Base-by-base conservation (phyloP, 192 early-diverging fungal species). In the Backusella westeae region DNA sequence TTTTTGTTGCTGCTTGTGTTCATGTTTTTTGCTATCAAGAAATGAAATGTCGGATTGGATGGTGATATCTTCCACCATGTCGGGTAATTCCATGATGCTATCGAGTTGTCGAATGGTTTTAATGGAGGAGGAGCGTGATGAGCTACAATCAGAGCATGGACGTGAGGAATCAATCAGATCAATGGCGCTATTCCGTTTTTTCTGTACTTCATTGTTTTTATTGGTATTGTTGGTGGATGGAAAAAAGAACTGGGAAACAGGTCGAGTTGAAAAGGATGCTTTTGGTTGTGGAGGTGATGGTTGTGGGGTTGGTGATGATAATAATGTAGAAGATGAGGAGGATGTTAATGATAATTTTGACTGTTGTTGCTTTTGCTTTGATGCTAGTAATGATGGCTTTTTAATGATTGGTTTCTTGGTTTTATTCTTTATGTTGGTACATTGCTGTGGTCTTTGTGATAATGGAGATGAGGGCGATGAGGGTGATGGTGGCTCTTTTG, bases 221-320 rank as follows among this genome's bases (percentile, higher is more conserved):
- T 39, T 21, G n/a, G 6, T 12, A 21, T 41, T 41, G n/a, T 23
- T 69, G 9, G 21, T 69, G 42, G 39, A 41, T 19, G 70, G 29
- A 71, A 49, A 71, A 32, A 71, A 71, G 70, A 71, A 71, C 42
- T 71, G 70, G 26, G 70, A 71, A 19, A 71, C 26, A 12, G 70
- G 70, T 49, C 70, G 29, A 3, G 70, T 17, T 6, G 70, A 71
- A 32, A 71, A 32, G 29, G 70, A 34, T 32, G 70, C 39, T 32
- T 49, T 69, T 71, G 39, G 42, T 19, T 29, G 26, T 21, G 38
- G n/a, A 26, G 67, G 67, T 69, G 35, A 38, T 69, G 34, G 10
- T 7, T 17, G 6, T 15, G 19, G 46, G 46, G 42, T 34, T 6
- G 70, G 44, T 23, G 41, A 17, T 26, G 29, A 19, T 29, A 44